These are phyloP conservation scores for Exophiala mesophila DNA, from an alignment of 2,329 filamentous ascomycete species.

Conservation along the genomic window DNA sequence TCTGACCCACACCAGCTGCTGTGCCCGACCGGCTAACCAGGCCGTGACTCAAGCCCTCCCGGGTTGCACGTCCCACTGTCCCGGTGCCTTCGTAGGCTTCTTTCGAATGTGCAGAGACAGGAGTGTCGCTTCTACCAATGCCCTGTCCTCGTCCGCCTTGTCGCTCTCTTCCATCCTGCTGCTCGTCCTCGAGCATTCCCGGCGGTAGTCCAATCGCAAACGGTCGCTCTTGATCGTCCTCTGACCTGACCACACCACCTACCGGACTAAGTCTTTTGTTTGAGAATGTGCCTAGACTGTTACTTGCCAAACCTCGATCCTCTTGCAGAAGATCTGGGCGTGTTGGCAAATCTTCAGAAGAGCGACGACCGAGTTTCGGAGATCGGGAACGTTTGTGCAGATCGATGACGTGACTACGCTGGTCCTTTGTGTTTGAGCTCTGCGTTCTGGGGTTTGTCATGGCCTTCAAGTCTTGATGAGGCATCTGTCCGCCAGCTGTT, in stretches of 20 bases:
- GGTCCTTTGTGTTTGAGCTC: background rate
- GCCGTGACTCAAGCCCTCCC: background rate
- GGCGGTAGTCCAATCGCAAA: slow-evolving; percentile 34
- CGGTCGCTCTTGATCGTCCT: slow-evolving; percentile 34
- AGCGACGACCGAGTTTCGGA: slow-evolving; percentile 29
- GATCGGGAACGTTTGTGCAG: slow-evolving; percentile 36
- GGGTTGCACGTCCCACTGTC: slow-evolving; percentile 1
- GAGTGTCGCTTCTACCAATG: slow-evolving; percentile 8
- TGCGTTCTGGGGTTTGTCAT: background rate
- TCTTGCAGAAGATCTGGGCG: slow-evolving; percentile 5
- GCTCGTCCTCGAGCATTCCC: slow-evolving; percentile 19
- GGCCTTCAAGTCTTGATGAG: slow-evolving; percentile 1
- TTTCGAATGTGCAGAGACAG: slow-evolving; percentile 6
- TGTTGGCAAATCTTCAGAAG: slow-evolving; percentile 25
- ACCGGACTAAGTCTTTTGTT: slow-evolving; percentile 27
- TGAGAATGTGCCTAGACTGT: slow-evolving; percentile 32
- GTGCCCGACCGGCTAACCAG: slow-evolving; percentile 2
- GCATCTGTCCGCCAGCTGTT: background rate
- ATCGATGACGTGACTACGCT: slow-evolving; percentile 29
- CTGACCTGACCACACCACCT: slow-evolving; percentile 29
- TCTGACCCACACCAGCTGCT: background rate
- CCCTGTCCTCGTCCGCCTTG: background rate
- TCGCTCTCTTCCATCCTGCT: slow-evolving; percentile 4
- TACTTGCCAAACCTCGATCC: slow-evolving; percentile 25
- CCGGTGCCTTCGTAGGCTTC: background rate